phyloP scores from a whole-genome alignment of 352 stramenopile genomes.

The Phytophthora pisi region DNA sequence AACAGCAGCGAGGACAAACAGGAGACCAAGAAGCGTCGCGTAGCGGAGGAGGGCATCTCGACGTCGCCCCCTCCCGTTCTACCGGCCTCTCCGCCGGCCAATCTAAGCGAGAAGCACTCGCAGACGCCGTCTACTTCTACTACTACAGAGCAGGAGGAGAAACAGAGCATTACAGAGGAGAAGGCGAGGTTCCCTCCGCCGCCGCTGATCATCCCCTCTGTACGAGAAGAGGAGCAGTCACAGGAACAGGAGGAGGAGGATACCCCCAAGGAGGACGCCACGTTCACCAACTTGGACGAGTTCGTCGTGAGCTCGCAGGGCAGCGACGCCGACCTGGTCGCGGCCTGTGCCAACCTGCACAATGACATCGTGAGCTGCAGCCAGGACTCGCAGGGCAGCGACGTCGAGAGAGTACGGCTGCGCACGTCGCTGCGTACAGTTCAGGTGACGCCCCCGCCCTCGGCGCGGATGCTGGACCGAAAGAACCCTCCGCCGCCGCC shows the following conservation, averaged over 20 bases:
- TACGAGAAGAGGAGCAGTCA: slow-evolving; percentile 1
- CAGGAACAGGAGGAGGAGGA: slow-evolving; percentile 8
- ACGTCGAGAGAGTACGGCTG: slow-evolving; percentile 27
- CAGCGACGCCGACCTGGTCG: slow-evolving; percentile 33
- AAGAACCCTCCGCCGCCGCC: slow-evolving; percentile 71
- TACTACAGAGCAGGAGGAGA: slow-evolving; percentile 17
- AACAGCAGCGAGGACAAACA: slow-evolving; percentile 28
- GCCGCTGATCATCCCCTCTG: slow-evolving; percentile 31
- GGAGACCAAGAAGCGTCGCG: slow-evolving; percentile 22
- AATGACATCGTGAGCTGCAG: slow-evolving; percentile 27
- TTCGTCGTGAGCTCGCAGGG: slow-evolving; percentile 29
- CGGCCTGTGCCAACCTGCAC: slow-evolving; percentile 31
- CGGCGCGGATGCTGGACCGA: slow-evolving; percentile 66
- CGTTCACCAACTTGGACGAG: slow-evolving; percentile 31
- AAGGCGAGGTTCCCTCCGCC: slow-evolving; percentile 33
- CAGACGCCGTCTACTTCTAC: not conserved
- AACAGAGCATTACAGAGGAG: slow-evolving; percentile 16
- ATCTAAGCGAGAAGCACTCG: slow-evolving; percentile 29
- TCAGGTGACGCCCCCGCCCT: slow-evolving; percentile 70
- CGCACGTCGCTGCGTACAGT: slow-evolving; percentile 36
- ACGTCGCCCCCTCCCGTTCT: slow-evolving; percentile 27
- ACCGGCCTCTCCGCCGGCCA: slow-evolving; percentile 28
- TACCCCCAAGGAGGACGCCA: slow-evolving; percentile 31
- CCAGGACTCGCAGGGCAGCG: slow-evolving; percentile 30
- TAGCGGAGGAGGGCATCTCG: slow-evolving; percentile 9